Conservation (phyloP, 192 early-diverging fungal species). For the Allomyces macrogynus region DNA sequence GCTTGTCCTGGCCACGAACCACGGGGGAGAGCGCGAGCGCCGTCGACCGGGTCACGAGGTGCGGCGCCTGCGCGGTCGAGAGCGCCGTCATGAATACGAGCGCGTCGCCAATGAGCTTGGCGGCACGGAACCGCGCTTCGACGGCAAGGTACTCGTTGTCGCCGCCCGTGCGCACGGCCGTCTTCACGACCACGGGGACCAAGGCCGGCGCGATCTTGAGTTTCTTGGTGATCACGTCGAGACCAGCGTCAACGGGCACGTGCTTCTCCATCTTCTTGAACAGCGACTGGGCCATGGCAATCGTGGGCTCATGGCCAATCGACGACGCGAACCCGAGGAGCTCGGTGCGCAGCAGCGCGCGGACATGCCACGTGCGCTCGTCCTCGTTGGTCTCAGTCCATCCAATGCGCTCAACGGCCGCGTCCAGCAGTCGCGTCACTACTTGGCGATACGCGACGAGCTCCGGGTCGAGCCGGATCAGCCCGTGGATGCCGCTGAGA, state of each 20-base stretch:
- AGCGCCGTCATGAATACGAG: neutral
- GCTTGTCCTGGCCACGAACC: neutral
- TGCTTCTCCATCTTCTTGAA: too few relatives aligned
- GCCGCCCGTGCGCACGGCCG: neutral
- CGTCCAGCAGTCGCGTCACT: neutral
- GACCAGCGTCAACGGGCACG: too few relatives aligned
- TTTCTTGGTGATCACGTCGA: neutral
- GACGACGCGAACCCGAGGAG: neutral
- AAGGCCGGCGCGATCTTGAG: neutral
- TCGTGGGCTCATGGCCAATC: neutral
- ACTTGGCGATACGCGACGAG: neutral
- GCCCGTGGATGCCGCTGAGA: neutral
- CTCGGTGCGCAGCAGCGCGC: neutral
- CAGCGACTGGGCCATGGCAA: too few relatives aligned
- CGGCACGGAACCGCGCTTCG: neutral
- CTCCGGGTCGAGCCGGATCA: neutral
- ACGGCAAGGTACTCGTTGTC: neutral
- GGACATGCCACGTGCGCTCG: neutral
- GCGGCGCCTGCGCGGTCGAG: neutral
- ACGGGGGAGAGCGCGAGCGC: neutral
- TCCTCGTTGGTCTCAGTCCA: neutral
- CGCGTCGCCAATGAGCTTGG: neutral
- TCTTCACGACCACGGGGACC: neutral
- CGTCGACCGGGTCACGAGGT: neutral
- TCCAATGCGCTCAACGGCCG: neutral